Evolutionary conservation across 2,329 filamentous ascomycete species (phyloP).

Genomic region (Penicillium brevicompactum): DNA sequence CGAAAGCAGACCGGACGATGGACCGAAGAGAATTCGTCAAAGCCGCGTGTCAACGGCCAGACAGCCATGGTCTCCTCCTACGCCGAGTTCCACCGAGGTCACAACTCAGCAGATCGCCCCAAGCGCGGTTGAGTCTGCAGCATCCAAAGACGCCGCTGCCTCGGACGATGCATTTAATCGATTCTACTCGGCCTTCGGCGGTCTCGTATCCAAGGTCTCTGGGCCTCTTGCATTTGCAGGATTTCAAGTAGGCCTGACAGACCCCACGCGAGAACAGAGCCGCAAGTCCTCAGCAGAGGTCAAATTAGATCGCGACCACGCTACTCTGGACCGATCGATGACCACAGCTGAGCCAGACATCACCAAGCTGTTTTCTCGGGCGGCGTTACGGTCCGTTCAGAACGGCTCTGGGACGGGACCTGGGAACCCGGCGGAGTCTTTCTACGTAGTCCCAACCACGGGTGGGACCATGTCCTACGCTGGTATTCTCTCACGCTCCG

Average conservation of each 20-base stretch:
- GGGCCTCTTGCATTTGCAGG: slow-evolving; percentile 92
- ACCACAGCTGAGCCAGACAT: slow-evolving; percentile 69
- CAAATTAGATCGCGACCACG: slow-evolving; percentile 42
- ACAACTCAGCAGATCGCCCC: slow-evolving; percentile 36
- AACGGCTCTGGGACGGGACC: slow-evolving; percentile 63
- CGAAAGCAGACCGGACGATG: slow-evolving; percentile 30
- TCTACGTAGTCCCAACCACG: slow-evolving; percentile 91
- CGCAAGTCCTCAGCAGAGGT: slow-evolving; percentile 39
- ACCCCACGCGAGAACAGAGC: slow-evolving; percentile 29
- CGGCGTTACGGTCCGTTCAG: slow-evolving; percentile 76
- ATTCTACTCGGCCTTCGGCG: slow-evolving; percentile 92
- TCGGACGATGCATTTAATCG: slow-evolving; percentile 79
- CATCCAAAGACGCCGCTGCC: slow-evolving; percentile 20
- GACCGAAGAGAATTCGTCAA: slow-evolving; percentile 28
- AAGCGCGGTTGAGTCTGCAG: slow-evolving; percentile 30
- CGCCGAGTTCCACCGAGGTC: slow-evolving; percentile 36
- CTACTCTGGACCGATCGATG: slow-evolving; percentile 42
- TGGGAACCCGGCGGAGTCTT: slow-evolving; percentile 68
- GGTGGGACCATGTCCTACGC: slow-evolving; percentile 93
- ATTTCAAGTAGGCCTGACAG: slow-evolving; percentile 69
- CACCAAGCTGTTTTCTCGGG: slow-evolving; percentile 79
- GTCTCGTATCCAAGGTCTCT: slow-evolving; percentile 82
- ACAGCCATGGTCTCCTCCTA: slow-evolving; percentile 39
- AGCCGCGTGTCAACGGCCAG: slow-evolving; percentile 27
- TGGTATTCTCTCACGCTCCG: slow-evolving; percentile 69